Evolutionary conservation across 176 grass and related monocot genomes (phyloP).

Genomic region (Eleusine coracana): DNA sequence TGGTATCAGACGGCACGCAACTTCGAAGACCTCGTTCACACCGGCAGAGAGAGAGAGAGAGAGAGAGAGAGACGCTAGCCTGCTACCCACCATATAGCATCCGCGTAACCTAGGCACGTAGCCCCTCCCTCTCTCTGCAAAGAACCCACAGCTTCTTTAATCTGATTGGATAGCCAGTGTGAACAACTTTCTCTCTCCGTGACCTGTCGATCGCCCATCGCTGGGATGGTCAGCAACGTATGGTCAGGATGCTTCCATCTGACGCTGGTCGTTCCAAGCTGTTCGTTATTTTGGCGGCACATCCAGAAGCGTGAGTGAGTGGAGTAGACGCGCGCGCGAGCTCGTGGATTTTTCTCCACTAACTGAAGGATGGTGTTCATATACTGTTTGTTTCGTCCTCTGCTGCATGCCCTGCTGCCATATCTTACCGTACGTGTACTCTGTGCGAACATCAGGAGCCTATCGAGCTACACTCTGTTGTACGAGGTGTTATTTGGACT

Average conservation of each 20-base stretch:
- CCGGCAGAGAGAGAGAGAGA: not conserved
- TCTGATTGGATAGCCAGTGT: not conserved
- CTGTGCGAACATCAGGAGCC: not conserved
- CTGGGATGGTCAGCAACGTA: not conserved
- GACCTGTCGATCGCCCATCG: not conserved
- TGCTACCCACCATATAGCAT: conserved; percentile 7
- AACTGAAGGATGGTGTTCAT: not conserved
- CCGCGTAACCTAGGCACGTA: not conserved
- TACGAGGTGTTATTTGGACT: no score
- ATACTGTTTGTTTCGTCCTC: not conserved
- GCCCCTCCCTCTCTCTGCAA: not conserved
- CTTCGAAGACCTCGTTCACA: not conserved
- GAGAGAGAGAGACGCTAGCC: not conserved
- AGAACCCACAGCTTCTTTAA: not conserved
- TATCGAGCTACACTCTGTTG: not conserved
- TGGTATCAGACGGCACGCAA: not conserved
- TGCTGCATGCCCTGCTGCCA: not conserved
- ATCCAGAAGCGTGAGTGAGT: not conserved
- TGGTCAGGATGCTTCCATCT: not conserved
- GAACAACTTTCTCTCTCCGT: not conserved
- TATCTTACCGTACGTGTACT: not conserved
- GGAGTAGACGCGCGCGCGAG: not conserved
- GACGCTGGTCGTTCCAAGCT: not conserved
- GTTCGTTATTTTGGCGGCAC: not conserved
- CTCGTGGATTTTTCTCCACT: not conserved